Percentiles rank a stretch among this genome's conserved stretches.
Evolutionary conservation across 2,329 filamentous ascomycete genomes (phyloP).

Genomic region (Cercospora sp.): DNA sequence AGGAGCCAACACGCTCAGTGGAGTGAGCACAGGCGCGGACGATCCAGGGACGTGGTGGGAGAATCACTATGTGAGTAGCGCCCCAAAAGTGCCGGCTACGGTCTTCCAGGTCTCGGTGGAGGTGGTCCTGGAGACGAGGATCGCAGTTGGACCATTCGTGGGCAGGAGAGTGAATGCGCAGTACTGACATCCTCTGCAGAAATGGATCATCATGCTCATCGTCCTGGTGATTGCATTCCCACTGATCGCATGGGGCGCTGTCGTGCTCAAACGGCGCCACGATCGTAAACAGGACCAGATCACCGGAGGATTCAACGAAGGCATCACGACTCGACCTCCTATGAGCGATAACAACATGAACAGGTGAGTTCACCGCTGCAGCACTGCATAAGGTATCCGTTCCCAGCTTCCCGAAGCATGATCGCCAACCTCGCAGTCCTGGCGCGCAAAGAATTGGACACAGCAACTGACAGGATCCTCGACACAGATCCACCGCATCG

Average conservation of each 20-base stretch:
- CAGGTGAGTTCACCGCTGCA: constrained; percentile 3
- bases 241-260: constrained; percentile 65
- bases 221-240: constrained; percentile 69
- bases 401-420: background rate
- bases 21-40: background rate
- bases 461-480: background rate
- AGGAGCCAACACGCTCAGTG: background rate
- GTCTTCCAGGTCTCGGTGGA: background rate
- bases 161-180: background rate
- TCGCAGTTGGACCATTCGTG: background rate
- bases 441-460: background rate
- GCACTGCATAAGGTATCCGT: background rate
- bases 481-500: background rate
- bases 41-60: constrained; percentile 10
- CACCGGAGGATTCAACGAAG: constrained; percentile 38
- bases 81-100: background rate
- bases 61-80: constrained; percentile 29
- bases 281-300: constrained; percentile 63
- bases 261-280: constrained; percentile 72
- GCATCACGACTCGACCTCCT: constrained; percentile 38
- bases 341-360: constrained; percentile 22
- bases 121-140: background rate
- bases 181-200: constrained; percentile 34
- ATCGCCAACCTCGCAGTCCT: background rate
- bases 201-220: constrained; percentile 81